These are phyloP conservation scores for Eragrostis nindensis DNA, from an alignment of 176 grass and related monocot genomes.

Conservation along the genomic window DNA sequence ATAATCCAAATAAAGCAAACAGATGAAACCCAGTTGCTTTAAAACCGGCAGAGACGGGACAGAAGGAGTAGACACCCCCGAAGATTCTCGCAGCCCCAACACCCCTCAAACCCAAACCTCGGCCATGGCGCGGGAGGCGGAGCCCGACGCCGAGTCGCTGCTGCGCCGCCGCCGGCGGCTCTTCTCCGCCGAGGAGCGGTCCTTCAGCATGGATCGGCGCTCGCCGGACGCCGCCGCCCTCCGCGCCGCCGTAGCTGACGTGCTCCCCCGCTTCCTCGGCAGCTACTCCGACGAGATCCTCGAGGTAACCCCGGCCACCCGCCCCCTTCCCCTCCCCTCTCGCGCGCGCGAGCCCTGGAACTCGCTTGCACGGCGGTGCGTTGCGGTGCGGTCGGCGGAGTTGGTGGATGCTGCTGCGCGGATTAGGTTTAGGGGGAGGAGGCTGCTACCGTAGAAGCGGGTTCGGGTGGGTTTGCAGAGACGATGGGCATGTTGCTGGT, in stretches of 20 bases:
- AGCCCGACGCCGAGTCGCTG: conserved; percentile 27
- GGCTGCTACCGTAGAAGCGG: neutral
- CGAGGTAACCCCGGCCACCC: conserved; percentile 27
- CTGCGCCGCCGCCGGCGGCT: conserved; percentile 12
- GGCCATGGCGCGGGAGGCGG: conserved; percentile 43
- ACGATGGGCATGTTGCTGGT: neutral
- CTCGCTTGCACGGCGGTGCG: neutral
- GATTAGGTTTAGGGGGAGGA: neutral
- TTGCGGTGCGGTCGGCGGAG: neutral
- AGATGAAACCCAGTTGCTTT: too few relatives aligned
- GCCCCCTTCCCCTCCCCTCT: neutral
- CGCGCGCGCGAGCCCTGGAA: neutral
- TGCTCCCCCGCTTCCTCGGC: conserved; percentile 70
- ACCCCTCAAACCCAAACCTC: neutral
- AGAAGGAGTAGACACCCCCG: neutral
- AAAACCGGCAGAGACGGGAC: neutral
- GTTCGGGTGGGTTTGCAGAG: neutral
- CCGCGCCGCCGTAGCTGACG: conserved; percentile 45
- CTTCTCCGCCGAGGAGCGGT: conserved; percentile 43
- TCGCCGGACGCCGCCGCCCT: conserved; percentile 42
- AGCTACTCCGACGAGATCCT: conserved; percentile 62
- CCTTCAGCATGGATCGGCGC: conserved; percentile 63
- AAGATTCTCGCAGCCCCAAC: conserved; percentile 28
- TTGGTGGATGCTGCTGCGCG: neutral
- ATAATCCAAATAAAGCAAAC: too few relatives aligned